Evolutionary conservation across 2,329 filamentous ascomycete species (phyloP).

Genomic region (Ilyonectria sp.): DNA sequence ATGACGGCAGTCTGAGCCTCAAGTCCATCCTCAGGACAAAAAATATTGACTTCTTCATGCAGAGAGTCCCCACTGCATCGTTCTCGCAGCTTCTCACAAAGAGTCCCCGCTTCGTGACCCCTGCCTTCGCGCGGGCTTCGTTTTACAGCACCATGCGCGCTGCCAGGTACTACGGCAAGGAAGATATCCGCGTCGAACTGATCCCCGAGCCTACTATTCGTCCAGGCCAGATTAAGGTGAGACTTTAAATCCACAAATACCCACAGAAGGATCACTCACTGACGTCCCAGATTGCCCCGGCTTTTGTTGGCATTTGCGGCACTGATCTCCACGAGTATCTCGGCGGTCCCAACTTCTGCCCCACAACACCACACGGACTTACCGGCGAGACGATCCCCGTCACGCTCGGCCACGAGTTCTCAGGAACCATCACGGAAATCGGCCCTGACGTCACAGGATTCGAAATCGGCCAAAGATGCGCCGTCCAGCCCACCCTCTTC

Average conservation of each 20-base stretch:
- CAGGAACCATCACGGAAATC: slow-evolving; percentile 72
- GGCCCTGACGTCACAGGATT: slow-evolving; percentile 64
- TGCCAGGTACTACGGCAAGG: slow-evolving; percentile 68
- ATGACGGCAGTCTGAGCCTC: not conserved
- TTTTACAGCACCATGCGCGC: slow-evolving; percentile 61
- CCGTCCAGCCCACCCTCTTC: slow-evolving; percentile 72
- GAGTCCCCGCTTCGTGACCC: not conserved
- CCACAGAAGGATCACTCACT: not conserved
- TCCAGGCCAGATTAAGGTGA: slow-evolving; percentile 63
- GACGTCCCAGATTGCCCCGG: slow-evolving; percentile 45
- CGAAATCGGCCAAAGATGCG: slow-evolving; percentile 69
- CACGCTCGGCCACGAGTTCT: slow-evolving; percentile 77
- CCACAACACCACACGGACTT: slow-evolving; percentile 70
- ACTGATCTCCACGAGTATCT: slow-evolving; percentile 53
- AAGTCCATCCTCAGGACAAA: not conserved
- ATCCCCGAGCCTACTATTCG: slow-evolving; percentile 63
- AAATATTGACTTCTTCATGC: not conserved
- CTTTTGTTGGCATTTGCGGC: slow-evolving; percentile 67
- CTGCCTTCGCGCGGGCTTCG: not conserved
- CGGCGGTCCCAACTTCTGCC: slow-evolving; percentile 53
- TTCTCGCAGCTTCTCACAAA: not conserved
- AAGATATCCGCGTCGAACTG: slow-evolving; percentile 69
- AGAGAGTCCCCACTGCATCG: not conserved
- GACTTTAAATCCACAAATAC: not conserved
- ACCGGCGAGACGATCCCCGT: slow-evolving; percentile 72